Evolutionary conservation across 169 alveolate genomes (phyloP), one percentile per base, ranked within the genome.

Genomic region (Plasmodium gallinaceum): DNA sequence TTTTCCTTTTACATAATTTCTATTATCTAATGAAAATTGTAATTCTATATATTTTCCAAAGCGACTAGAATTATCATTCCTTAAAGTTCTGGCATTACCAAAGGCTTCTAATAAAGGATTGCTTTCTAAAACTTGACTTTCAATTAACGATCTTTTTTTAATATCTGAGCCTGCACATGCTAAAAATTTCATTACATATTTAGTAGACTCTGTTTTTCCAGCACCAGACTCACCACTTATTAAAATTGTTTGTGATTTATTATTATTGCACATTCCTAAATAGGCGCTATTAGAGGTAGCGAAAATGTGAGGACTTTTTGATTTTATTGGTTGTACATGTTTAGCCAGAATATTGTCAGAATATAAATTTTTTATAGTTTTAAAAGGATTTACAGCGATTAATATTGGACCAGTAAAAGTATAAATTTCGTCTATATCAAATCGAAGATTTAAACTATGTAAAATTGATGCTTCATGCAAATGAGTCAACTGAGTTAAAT

Each of bases 201-300:
- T 98, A 8, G 99, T 98, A 61, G 99, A 97, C 94, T 98, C 99
- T 9, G 99, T 98, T 94, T 98, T 98, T 5, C 99, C 99, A 12
- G 99, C 99, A 4, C 99, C 99, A 48, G 99, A 96, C 92, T 98
- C 99, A 0, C 99, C 99, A 12, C 99, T 95, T 72, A 99, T 98
- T 46, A 99, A 96, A 18, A 99, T 97, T 37, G 99, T 96, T 85
- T 98, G 97, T 64, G 96, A 92, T 87, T 95, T 96, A 75, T 95
- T 97, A 76, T 96, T 93, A 89, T 94, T 95, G 32, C 96, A 95
- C 86, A 98, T 89, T 32, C 97, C 97, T 62, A 94, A 88, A 92
- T 96, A 98, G 14, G 99, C 98, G 66, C 97, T 96, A 64, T 97
- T 97, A 0, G 99, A 99, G 26, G 97, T 95, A 80, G 96, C 94